Conservation (phyloP, 1,284 basidiomycete species). For the Tetrapyrgos nigripes region DNA sequence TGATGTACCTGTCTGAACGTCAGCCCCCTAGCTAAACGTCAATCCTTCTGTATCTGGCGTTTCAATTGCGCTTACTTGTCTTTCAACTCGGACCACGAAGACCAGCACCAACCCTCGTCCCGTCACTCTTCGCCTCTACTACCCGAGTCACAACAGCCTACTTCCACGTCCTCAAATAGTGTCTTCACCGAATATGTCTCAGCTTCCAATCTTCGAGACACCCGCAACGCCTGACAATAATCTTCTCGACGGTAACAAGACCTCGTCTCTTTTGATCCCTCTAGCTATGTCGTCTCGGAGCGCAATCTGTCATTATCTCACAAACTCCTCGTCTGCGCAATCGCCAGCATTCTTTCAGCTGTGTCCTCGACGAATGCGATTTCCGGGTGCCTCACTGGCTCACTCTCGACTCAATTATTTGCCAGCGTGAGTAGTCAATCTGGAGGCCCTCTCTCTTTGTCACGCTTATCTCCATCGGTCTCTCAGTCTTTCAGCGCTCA, state of each 20-base stretch:
- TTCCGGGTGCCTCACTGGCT: neutral
- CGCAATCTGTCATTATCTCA: no score
- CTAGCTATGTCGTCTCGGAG: no score
- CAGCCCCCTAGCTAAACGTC: no score
- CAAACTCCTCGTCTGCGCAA: no score
- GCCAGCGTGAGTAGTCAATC: neutral
- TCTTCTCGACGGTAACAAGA: no score
- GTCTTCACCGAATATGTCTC: neutral
- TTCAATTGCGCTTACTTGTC: neutral
- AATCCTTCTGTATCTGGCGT: neutral
- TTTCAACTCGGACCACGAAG: neutral
- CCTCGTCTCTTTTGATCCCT: no score
- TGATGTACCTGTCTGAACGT: neutral
- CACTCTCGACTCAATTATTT: neutral
- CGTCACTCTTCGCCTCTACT: neutral
- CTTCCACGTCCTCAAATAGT: neutral
- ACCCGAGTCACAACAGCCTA: neutral
- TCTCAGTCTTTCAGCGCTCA: constrained; percentile 10
- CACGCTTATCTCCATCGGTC: neutral
- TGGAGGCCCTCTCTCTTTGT: neutral
- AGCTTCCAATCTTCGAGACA: neutral
- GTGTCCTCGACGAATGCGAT: neutral
- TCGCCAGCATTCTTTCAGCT: neutral
- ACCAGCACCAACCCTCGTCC: neutral
- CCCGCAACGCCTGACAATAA: neutral